These are phyloP conservation scores for Annulohypoxylon nitens DNA, from an alignment of 495 filamentous ascomycete genomes.

Conservation along the genomic window DNA sequence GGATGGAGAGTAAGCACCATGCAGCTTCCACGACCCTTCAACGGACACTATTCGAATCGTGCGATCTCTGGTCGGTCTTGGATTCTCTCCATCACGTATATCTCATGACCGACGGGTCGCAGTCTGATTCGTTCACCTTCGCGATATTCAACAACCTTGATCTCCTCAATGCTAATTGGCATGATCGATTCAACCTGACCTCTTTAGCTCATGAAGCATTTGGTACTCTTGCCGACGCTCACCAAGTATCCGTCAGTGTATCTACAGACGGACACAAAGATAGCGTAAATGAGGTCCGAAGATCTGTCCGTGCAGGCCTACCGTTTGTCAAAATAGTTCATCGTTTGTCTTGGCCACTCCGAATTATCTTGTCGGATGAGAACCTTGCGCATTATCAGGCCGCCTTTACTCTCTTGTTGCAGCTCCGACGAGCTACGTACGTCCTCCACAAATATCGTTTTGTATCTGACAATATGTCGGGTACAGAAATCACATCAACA, in stretches of 20 bases:
- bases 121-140: constrained; percentile 71
- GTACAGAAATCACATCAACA: constrained; percentile 34
- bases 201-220: constrained; percentile 81
- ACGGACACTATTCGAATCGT: constrained; percentile 74
- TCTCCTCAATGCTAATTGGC: constrained; percentile 74
- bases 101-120: constrained; percentile 76
- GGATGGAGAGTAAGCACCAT: constrained; percentile 80
- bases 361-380: constrained; percentile 77
- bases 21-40: constrained; percentile 74
- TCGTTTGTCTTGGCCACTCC: constrained; percentile 84
- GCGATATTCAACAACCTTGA: constrained; percentile 85
- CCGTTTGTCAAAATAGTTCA: constrained; percentile 70
- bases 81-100: constrained; percentile 79
- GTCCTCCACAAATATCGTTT: constrained; percentile 71
- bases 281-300: constrained; percentile 54
- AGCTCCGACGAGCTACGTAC: constrained; percentile 79
- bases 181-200: constrained; percentile 84
- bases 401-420: constrained; percentile 80
- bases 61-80: constrained; percentile 74
- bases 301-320: constrained; percentile 64
- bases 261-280: constrained; percentile 54
- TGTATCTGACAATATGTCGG: constrained; percentile 47
- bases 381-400: constrained; percentile 74
- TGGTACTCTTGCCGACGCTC: constrained; percentile 66
- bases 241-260: constrained; percentile 69